Base-by-base conservation (phyloP, 2,329 filamentous ascomycete genomes). In the Beauveria varroae region DNA sequence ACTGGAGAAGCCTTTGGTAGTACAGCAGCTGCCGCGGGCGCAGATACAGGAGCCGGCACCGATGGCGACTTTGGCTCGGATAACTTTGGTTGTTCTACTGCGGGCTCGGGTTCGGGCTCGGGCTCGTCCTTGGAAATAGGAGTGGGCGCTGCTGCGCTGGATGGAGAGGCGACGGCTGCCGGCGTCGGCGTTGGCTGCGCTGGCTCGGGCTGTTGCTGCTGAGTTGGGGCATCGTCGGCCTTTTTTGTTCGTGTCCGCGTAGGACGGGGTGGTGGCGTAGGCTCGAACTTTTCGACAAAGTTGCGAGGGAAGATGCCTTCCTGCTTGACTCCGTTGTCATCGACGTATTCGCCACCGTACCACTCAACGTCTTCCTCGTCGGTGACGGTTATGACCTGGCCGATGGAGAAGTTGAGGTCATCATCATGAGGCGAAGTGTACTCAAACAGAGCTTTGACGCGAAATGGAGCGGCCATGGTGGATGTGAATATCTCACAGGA, bases 261-360 rank as follows among this genome's bases (percentile, higher is more conserved):
- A 62, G 95, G 95, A 63, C 95, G 86, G 63, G 93, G 91, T 63
- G 95, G 95, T 65, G 93, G 89, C 61, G 87, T 89, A 43, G 95
- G 95, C 74, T 98, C 93, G 75, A 91, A 96, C 76, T 88, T 91
- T 76, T 99, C 95, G 70, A 99, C 95, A 72, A 99, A 99, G 77
- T 98, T 99, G 73, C 89, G 88, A 57, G 92, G 93, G 74, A 97
- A 98, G 68, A 97, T 89, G 67, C 93, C 93, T 71, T 93, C 87
- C 72, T 87, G 84, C 75, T 88, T 91, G 65, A 75, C 76, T 61
- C 95, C 95, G 57, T 81, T 76, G 63, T 86, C 85, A 75, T 96
- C 90, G 65, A 86, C 78, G 73, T 96, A 97, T 75, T 95, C 89
- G 67, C 95, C 93, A 65, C 84, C 85, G 73, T 95, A 96, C 95